Conservation (phyloP, 352 stramenopile genomes). For the Phytophthora hibernalis region DNA sequence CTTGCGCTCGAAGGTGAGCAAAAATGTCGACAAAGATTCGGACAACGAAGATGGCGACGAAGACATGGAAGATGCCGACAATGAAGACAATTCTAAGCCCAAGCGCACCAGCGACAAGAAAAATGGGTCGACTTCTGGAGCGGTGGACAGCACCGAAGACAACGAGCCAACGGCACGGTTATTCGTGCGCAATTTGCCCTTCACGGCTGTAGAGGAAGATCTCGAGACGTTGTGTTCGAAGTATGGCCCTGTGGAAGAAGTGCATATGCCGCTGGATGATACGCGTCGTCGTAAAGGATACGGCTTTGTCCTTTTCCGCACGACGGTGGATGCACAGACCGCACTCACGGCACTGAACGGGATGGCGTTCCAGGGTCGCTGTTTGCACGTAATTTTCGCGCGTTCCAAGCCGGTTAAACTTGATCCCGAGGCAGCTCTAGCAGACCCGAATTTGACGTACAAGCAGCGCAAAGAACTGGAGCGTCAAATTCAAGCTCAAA, state of each 20-base stretch:
- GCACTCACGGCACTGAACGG: constrained; percentile 93
- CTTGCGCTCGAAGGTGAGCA: constrained; percentile 93
- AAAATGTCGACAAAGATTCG: constrained; percentile 87
- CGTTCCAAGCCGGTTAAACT: constrained; percentile 72
- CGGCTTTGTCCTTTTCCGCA: constrained; percentile 96
- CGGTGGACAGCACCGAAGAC: constrained; percentile 25
- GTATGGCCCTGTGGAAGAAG: constrained; percentile 91
- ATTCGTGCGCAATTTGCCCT: constrained; percentile 98
- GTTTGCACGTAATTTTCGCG: constrained; percentile 95
- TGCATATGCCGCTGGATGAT: constrained; percentile 98
- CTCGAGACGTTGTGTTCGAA: constrained; percentile 91
- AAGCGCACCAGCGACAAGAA: constrained; percentile 12
- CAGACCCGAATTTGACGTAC: constrained; percentile 81
- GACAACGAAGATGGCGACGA: constrained; percentile 35
- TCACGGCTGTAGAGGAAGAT: constrained; percentile 96
- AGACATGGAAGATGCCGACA: constrained; percentile 47
- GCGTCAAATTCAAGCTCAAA: constrained; percentile 79
- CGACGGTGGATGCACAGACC: constrained; percentile 88
- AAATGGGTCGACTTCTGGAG: constrained; percentile 4
- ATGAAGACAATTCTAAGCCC: constrained; percentile 12
- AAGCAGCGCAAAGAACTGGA: constrained; percentile 93
- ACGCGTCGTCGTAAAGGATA: constrained; percentile 96
- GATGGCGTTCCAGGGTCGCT: constrained; percentile 95
- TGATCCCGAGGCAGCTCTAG: constrained; percentile 62
- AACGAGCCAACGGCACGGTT: constrained; percentile 84